Percentiles rank a stretch among this genome's conserved stretches.
Evolutionary conservation across 352 stramenopile species (phyloP).

Genomic region (Phytophthora cactorum): DNA sequence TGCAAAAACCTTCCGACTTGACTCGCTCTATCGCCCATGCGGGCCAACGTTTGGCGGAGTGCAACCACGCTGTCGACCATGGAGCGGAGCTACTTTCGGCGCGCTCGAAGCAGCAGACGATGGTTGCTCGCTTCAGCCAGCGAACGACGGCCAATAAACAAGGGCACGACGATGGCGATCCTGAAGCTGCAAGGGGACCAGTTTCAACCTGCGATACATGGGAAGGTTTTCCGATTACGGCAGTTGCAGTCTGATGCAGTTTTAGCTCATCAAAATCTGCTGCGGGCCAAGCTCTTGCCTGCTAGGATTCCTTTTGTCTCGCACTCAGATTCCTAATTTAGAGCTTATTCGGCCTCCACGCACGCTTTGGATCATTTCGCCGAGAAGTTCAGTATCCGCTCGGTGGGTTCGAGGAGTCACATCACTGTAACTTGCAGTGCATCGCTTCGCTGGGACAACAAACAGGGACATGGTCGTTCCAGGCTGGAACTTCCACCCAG

Average conservation of each 20-base stretch:
- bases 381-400: not conserved
- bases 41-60: not conserved
- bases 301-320: not conserved
- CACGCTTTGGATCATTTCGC: not conserved
- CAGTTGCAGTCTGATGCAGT: slow-evolving; percentile 3
- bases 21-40: slow-evolving; percentile 18
- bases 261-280: not conserved
- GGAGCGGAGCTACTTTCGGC: slow-evolving; percentile 4
- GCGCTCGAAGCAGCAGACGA: not conserved
- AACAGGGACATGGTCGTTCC: not conserved
- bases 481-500: not conserved
- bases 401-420: not conserved
- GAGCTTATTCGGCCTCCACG: no score
- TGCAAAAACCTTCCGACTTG: slow-evolving; percentile 22
- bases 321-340: not conserved
- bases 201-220: slow-evolving; percentile 10
- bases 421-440: not conserved
- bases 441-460: not conserved
- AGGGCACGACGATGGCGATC: slow-evolving; percentile 16
- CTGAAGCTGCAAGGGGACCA: slow-evolving; percentile 5
- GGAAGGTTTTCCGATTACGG: slow-evolving; percentile 15
- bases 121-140: slow-evolving; percentile 6
- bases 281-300: not conserved
- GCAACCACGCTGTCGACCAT: slow-evolving; percentile 3
- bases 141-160: slow-evolving; percentile 5